These are phyloP conservation scores for Talaromyces proteolyticus DNA, from an alignment of 495 filamentous ascomycete genomes.

Conservation along the genomic window DNA sequence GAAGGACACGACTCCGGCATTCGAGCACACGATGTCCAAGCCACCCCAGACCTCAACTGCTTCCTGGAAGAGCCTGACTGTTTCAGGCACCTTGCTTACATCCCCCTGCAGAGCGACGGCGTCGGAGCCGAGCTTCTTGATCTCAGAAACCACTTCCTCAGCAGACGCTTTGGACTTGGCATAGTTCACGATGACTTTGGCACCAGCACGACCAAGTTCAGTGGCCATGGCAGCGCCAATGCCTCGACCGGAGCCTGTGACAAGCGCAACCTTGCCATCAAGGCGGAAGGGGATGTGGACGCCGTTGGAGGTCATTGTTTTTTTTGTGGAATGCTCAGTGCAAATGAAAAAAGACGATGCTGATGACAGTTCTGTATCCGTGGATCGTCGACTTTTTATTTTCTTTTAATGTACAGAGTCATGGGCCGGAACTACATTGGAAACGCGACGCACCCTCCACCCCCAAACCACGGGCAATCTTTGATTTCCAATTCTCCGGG, in stretches of 20 bases:
- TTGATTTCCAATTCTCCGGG: too few species aligned
- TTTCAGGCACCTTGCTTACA: constrained; percentile 39
- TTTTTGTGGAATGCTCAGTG: too few species aligned
- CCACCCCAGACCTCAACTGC: constrained; percentile 32
- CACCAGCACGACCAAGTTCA: constrained; percentile 36
- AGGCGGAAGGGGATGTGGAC: too few species aligned
- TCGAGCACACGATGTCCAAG: constrained; percentile 43
- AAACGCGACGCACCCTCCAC: too few species aligned
- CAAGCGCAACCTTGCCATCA: constrained; percentile 1
- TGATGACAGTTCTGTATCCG: too few species aligned
- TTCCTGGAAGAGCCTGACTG: constrained; percentile 35
- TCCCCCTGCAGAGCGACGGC: constrained; percentile 47
- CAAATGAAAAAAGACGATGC: too few species aligned
- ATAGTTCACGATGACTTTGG: constrained; percentile 34
- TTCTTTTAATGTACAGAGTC: too few species aligned
- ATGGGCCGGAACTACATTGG: too few species aligned
- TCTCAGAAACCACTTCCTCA: constrained; percentile 37
- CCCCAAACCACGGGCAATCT: too few species aligned
- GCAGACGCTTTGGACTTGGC: constrained; percentile 24
- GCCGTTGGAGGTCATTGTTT: too few species aligned
- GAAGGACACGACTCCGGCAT: constrained; percentile 50
- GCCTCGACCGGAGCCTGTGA: constrained; percentile 31
- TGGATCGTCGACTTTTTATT: too few species aligned
- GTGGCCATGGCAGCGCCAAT: constrained; percentile 33
- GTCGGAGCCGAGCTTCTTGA: constrained; percentile 33